A percentile compares a stretch with the other conserved stretches of the same genome.
Evolutionary conservation across 106 monocot species (phyloP).

Genomic region (Acorus gramineus): DNA sequence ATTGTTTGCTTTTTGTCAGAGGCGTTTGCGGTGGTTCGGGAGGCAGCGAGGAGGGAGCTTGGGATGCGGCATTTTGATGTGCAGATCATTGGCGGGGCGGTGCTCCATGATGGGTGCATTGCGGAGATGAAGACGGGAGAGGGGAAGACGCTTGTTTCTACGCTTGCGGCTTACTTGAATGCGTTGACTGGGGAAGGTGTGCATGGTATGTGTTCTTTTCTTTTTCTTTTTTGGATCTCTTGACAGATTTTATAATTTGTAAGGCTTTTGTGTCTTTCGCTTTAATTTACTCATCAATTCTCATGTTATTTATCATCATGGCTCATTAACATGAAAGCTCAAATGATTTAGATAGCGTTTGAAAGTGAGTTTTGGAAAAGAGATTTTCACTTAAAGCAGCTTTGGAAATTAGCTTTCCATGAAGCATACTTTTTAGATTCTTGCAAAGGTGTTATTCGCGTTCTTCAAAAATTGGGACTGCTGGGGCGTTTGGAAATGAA

Average conservation of each 20-base stretch:
- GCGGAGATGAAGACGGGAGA: conserved; percentile 99
- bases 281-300: background rate
- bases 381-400: too few relatives aligned
- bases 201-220: conserved; percentile 52
- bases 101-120: conserved; percentile 97
- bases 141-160: conserved; percentile 97
- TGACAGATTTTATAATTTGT: background rate
- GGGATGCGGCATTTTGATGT: conserved; percentile 99
- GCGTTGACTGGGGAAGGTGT: conserved; percentile 86
- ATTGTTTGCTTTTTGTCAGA: conserved; percentile 23
- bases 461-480: too few relatives aligned
- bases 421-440: too few relatives aligned
- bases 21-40: conserved; percentile 94
- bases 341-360: too few relatives aligned
- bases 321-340: too few relatives aligned
- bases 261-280: background rate
- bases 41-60: conserved; percentile 88
- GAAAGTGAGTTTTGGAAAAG: too few relatives aligned
- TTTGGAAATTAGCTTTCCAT: too few relatives aligned
- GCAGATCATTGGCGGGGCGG: conserved; percentile 96
- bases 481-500: too few relatives aligned
- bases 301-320: too few relatives aligned
- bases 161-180: conserved; percentile 94
- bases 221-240: background rate
- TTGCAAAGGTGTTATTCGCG: too few relatives aligned